Evolutionary conservation across 2,329 filamentous ascomycete species (phyloP).

Genomic region (Penicillium sp.): DNA sequence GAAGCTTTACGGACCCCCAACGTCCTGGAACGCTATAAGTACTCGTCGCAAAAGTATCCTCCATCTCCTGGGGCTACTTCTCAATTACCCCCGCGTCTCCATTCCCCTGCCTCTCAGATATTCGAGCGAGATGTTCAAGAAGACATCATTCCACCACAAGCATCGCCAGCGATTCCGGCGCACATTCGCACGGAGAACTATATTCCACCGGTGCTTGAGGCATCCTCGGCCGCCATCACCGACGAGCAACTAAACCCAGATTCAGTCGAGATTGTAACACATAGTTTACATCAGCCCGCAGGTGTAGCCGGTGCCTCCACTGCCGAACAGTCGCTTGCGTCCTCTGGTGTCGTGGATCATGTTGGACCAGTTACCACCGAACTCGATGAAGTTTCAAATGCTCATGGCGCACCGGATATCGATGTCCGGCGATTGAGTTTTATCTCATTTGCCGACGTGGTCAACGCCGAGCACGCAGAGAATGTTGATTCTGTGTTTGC

Average conservation of each 20-base stretch:
- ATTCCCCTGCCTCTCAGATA: conserved; percentile 77
- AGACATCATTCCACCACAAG: conserved; percentile 62
- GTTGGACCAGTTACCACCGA: conserved; percentile 40
- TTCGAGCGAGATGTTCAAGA: conserved; percentile 97
- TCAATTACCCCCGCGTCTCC: conserved; percentile 66
- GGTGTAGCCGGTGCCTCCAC: conserved; percentile 55
- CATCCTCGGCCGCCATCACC: conserved; percentile 87
- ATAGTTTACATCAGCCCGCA: conserved; percentile 74
- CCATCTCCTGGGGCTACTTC: conserved; percentile 66
- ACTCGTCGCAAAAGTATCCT: conserved; percentile 44
- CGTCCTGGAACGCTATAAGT: conserved; percentile 16
- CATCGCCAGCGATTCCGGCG: conserved; percentile 81
- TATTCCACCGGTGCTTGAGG: conserved; percentile 87
- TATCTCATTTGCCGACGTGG: conserved; percentile 94
- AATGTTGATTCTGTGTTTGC: conserved; percentile 48
- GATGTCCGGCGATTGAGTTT: conserved; percentile 86
- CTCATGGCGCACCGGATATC: conserved; percentile 73
- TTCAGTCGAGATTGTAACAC: conserved; percentile 88
- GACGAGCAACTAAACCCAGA: conserved; percentile 81
- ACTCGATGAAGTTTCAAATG: conserved; percentile 65
- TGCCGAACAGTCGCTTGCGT: conserved; percentile 35
- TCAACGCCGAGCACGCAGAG: conserved; percentile 65
- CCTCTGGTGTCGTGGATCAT: conserved; percentile 55
- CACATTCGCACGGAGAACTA: conserved; percentile 94
- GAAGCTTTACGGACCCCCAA: conserved; percentile 22